phyloP scores from a whole-genome alignment of 2,329 filamentous ascomycete genomes.

The Arthrocladium fulminans region DNA sequence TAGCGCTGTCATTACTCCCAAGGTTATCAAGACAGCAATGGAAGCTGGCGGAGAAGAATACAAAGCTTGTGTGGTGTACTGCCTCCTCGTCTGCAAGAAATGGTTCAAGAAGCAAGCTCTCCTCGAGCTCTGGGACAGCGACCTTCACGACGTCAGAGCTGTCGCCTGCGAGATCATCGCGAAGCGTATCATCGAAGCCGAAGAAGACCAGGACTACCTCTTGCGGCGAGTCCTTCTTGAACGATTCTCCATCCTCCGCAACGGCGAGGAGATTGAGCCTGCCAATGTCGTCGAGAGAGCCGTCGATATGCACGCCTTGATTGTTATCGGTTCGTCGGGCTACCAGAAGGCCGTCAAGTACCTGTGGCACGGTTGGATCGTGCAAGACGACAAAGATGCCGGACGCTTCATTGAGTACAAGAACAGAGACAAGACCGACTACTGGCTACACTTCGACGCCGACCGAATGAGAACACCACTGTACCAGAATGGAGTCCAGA shows the following conservation, averaged over 20 bases:
- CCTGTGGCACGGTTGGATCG: slow-evolving; percentile 90
- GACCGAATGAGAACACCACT: slow-evolving; percentile 87
- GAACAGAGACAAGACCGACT: slow-evolving; percentile 66
- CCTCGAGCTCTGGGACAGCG: slow-evolving; percentile 84
- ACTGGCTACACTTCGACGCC: slow-evolving; percentile 77
- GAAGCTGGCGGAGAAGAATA: slow-evolving; percentile 71
- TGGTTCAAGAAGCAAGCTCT: slow-evolving; percentile 73
- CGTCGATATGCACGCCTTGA: slow-evolving; percentile 81
- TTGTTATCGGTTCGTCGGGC: slow-evolving; percentile 80
- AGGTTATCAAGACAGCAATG: slow-evolving; percentile 70
- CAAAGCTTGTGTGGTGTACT: slow-evolving; percentile 72
- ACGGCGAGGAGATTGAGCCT: slow-evolving; percentile 62
- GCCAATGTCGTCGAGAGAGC: slow-evolving; percentile 88
- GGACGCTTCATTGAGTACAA: slow-evolving; percentile 83
- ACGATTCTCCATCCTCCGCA: slow-evolving; percentile 71
- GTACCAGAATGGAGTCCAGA: slow-evolving; percentile 85
- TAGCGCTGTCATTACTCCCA: slow-evolving; percentile 71
- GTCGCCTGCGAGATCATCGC: slow-evolving; percentile 84
- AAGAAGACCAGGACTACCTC: slow-evolving; percentile 70
- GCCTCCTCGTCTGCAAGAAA: slow-evolving; percentile 62
- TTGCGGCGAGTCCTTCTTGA: slow-evolving; percentile 75
- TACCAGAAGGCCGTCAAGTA: slow-evolving; percentile 94
- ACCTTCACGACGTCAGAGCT: slow-evolving; percentile 69
- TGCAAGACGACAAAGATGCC: slow-evolving; percentile 90
- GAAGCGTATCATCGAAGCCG: slow-evolving; percentile 74